Percentiles rank a stretch among this genome's conserved stretches.
phyloP scores from a whole-genome alignment of 805 yeast genomes.

The Tetrapisispora phaffii region DNA sequence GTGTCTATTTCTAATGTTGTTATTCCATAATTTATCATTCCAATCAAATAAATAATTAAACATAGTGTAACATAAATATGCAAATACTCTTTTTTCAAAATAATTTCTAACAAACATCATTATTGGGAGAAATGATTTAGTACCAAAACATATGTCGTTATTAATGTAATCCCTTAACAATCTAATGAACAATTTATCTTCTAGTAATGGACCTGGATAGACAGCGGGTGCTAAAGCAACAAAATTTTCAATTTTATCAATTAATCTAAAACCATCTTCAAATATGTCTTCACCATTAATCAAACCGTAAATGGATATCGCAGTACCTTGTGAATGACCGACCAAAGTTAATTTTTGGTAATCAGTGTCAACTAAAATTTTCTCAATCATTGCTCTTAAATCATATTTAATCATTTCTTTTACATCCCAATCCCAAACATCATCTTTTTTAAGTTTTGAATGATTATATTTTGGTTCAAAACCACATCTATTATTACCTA shows the following conservation, averaged over 20 bases:
- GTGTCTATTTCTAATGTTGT: slow-evolving; percentile 54
- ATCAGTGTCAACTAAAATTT: slow-evolving; percentile 37
- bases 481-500: slow-evolving; percentile 86
- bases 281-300: slow-evolving; percentile 32
- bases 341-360: slow-evolving; percentile 45
- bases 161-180: slow-evolving; percentile 45
- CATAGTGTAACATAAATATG: slow-evolving; percentile 62
- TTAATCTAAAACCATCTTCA: slow-evolving; percentile 24
- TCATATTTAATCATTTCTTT: slow-evolving; percentile 71
- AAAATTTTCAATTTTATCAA: slow-evolving; percentile 52
- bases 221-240: slow-evolving; percentile 85
- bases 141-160: slow-evolving; percentile 53
- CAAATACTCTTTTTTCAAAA: slow-evolving; percentile 45
- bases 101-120: slow-evolving; percentile 50
- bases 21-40: slow-evolving; percentile 73
- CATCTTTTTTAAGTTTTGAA: slow-evolving; percentile 11
- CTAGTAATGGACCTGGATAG: slow-evolving; percentile 69
- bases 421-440: slow-evolving; percentile 83
- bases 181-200: slow-evolving; percentile 47
- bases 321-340: slow-evolving; percentile 91
- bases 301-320: slow-evolving; percentile 67
- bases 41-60: slow-evolving; percentile 82
- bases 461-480: slow-evolving; percentile 57
- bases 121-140: slow-evolving; percentile 63
- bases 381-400: slow-evolving; percentile 59